Evolutionary conservation across 2,329 filamentous ascomycete genomes (phyloP).

Genomic region (Apiospora malaysiana): DNA sequence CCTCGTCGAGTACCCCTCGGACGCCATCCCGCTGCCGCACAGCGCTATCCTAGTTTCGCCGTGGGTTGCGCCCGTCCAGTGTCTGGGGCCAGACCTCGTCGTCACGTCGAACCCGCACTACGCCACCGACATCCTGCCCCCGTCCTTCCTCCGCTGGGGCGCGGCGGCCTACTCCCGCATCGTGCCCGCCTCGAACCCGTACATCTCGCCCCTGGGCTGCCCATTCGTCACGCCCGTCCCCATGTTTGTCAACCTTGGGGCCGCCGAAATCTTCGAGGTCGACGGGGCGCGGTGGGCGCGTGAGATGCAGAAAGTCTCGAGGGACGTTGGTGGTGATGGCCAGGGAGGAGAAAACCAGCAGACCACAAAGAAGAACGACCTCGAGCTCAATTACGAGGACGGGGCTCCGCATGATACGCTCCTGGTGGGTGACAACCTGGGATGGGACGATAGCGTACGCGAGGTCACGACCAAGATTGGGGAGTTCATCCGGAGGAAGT

Average conservation of each 20-base stretch:
- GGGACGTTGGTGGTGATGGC: neutral
- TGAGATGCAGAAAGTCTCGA: constrained; percentile 31
- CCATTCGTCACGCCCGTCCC: constrained; percentile 33
- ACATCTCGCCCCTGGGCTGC: constrained; percentile 32
- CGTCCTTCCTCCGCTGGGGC: constrained; percentile 48
- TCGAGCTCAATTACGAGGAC: constrained; percentile 47
- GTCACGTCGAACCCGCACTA: constrained; percentile 29
- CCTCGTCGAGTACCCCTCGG: constrained; percentile 40
- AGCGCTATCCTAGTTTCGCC: constrained; percentile 43
- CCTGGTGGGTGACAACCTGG: constrained; percentile 44
- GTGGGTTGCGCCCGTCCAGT: constrained; percentile 28
- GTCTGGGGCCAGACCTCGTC: constrained; percentile 27
- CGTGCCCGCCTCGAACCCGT: constrained; percentile 19
- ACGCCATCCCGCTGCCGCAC: constrained; percentile 39
- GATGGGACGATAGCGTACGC: constrained; percentile 45
- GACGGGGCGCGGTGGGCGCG: constrained; percentile 65
- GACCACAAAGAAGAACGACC: constrained; percentile 28
- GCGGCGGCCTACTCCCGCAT: constrained; percentile 35
- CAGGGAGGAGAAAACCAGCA: no score
- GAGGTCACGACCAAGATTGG: constrained; percentile 33
- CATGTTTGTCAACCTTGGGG: constrained; percentile 32
- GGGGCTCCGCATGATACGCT: constrained; percentile 53
- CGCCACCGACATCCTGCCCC: constrained; percentile 45
- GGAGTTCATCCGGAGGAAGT: constrained; percentile 29
- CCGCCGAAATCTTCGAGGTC: constrained; percentile 40